Conservation (phyloP, 495 filamentous ascomycete genomes). For the Acidiella bohemica region DNA sequence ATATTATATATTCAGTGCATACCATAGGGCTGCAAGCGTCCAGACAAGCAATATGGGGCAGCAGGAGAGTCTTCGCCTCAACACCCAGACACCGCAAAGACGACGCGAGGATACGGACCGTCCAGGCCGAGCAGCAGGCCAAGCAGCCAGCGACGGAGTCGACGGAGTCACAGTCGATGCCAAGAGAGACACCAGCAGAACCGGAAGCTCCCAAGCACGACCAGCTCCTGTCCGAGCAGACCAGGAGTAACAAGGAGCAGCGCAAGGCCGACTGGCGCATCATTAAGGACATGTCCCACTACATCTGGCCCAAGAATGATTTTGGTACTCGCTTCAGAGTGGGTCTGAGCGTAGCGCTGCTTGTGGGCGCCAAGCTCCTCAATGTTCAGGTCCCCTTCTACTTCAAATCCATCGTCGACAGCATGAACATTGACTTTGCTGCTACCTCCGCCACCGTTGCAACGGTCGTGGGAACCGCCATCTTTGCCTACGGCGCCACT, state of each 20-base stretch:
- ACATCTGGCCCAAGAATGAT: slow-evolving; percentile 92
- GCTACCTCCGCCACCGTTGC: slow-evolving; percentile 70
- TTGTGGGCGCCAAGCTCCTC: slow-evolving; percentile 84
- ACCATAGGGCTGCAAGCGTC: neutral
- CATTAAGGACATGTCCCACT: slow-evolving; percentile 91
- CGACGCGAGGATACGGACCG: slow-evolving; percentile 20
- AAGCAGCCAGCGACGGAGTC: slow-evolving; percentile 12
- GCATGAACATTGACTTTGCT: slow-evolving; percentile 89
- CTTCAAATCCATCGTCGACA: slow-evolving; percentile 93
- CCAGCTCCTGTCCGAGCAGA: slow-evolving; percentile 42
- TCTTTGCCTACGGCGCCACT: slow-evolving; percentile 77
- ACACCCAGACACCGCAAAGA: slow-evolving; percentile 29
- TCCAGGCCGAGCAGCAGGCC: slow-evolving; percentile 11
- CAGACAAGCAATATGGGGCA: neutral
- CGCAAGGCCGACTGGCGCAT: slow-evolving; percentile 96
- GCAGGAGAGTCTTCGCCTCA: slow-evolving; percentile 24
- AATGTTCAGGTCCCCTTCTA: slow-evolving; percentile 98
- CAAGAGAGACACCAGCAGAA: slow-evolving; percentile 23
- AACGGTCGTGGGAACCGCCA: slow-evolving; percentile 81
- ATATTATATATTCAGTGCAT: neutral
- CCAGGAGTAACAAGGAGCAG: slow-evolving; percentile 62
- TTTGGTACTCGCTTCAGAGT: slow-evolving; percentile 74
- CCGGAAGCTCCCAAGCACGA: slow-evolving; percentile 28
- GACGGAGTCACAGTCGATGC: slow-evolving; percentile 18
- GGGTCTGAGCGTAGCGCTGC: slow-evolving; percentile 59